Base-by-base conservation (phyloP, 2,329 filamentous ascomycete genomes). In the Colletotrichum truncatum region DNA sequence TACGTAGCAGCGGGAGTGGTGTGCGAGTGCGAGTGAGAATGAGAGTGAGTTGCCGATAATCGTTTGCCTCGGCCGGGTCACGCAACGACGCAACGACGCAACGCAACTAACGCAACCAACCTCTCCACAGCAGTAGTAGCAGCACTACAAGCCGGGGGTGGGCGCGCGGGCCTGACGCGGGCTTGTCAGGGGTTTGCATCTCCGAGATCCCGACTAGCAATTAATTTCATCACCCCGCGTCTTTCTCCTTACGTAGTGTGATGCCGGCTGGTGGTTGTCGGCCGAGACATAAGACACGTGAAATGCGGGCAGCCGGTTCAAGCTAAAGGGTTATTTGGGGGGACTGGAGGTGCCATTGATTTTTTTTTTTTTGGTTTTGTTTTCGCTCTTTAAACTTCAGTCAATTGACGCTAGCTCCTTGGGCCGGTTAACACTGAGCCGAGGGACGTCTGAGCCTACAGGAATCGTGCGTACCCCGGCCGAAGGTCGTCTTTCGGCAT, bases 11-110 rank as follows among this genome's bases (percentile, higher is more conserved):
- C 16, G n/a, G 21, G 25, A 46, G 21, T 30, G 28, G 41, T 57
- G 54, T 48, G 54, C 54, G 41, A 57, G 54, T 57, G 54, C 54
- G 41, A 57, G n/a, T 16, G 45, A 28, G 41, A 25, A n/a, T 16
- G 32, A 26, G 26, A 23, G 51, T 41, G 38, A 46, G 49, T 54
- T 59, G 54, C 61, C 61, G 54, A 46, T 38, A 56, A 63, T 56
- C 49, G 14, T 65, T 52, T 66, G 63, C 63, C 63, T 66, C 63
- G 63, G 63, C 57, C 63, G 39, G 41, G 60, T 64, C 54, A 64
- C 60, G 54, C 60, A 59, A 45, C 53, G 21, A 58, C 36, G 43
- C 60, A 58, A 28, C n/a, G n/a, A n/a, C 48, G 48, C 48, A 54
- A 23, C 45, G 46, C 48, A 52, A 43, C 11, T 34, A 59, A 58